A percentile compares a stretch with the other conserved stretches of the same genome.
Evolutionary conservation across 768 basidiomycete species (phyloP).

Genomic region (Pulveroboletus frians): DNA sequence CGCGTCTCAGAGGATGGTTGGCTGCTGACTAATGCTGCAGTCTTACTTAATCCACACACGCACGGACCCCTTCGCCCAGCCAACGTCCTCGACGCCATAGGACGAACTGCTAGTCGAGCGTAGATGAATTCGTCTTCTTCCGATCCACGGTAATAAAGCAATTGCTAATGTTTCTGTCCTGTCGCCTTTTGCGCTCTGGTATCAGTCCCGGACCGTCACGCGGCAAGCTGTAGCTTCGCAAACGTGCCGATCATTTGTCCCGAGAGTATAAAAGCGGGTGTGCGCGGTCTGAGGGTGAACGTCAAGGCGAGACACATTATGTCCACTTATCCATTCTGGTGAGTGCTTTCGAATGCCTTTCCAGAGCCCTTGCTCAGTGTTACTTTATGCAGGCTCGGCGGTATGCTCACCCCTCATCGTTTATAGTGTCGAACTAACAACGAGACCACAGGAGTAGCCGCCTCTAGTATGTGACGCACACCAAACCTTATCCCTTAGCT

Average conservation of each 20-base stretch:
- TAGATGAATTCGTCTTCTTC: no score
- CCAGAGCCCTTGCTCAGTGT: neutral
- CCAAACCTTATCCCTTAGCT: neutral
- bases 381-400: slow-evolving; percentile 50
- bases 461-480: slow-evolving; percentile 48
- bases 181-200: slow-evolving; percentile 12
- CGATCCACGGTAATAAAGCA: slow-evolving; percentile 4
- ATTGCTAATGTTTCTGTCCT: slow-evolving; percentile 8
- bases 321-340: slow-evolving; percentile 32
- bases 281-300: neutral
- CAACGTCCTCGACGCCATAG: neutral
- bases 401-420: slow-evolving; percentile 29
- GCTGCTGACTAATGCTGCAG: slow-evolving; percentile 24
- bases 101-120: neutral
- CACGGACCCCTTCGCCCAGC: slow-evolving; percentile 22
- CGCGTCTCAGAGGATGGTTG: slow-evolving; percentile 4
- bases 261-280: slow-evolving; percentile 17
- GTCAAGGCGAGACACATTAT: slow-evolving; percentile 16
- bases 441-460: slow-evolving; percentile 48
- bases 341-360: slow-evolving; percentile 6
- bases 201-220: neutral
- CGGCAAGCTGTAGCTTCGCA: slow-evolving; percentile 8
- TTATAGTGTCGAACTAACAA: slow-evolving; percentile 1
- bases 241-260: neutral
- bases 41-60: slow-evolving; percentile 20